A percentile compares a stretch with the other conserved stretches of the same genome.
Conservation (phyloP, 768 basidiomycete genomes). For the Obba rivulosa region DNA sequence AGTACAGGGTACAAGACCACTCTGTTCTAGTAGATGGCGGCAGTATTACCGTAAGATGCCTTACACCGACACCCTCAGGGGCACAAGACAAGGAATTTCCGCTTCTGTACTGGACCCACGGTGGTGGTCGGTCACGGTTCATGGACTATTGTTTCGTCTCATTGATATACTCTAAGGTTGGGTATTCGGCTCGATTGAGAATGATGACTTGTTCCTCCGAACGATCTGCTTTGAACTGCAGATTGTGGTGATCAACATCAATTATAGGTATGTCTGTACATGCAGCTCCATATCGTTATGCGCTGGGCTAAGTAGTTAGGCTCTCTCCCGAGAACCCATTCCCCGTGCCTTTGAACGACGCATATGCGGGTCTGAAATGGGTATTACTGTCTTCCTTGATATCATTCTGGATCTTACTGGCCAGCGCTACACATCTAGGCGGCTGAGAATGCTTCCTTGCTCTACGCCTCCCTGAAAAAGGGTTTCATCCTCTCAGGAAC, state of each 20-base stretch:
- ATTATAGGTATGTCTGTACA: constrained; percentile 7
- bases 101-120: constrained; percentile 4
- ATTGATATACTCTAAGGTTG: not conserved
- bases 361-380: constrained; percentile 17
- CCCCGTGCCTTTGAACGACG: constrained; percentile 17
- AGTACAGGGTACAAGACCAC: not conserved
- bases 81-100: not conserved
- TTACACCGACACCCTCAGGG: not conserved
- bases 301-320: not conserved
- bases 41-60: not conserved
- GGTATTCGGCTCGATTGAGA: constrained; percentile 11
- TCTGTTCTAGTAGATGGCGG: not conserved
- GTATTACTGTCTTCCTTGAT: not conserved
- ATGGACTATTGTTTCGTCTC: no score
- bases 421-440: constrained; percentile 1
- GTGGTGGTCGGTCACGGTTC: not conserved
- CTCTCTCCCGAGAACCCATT: constrained; percentile 15
- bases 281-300: not conserved
- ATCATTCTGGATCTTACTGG: no score
- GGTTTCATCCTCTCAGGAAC: constrained; percentile 23
- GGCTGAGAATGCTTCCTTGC: constrained; percentile 1
- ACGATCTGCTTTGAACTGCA: constrained; percentile 7
- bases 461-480: constrained; percentile 15
- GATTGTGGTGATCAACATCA: constrained; percentile 8
- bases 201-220: constrained; percentile 12